phyloP scores from a whole-genome alignment of 805 yeast genomes.

The Kodamaea neixiangensis region DNA sequence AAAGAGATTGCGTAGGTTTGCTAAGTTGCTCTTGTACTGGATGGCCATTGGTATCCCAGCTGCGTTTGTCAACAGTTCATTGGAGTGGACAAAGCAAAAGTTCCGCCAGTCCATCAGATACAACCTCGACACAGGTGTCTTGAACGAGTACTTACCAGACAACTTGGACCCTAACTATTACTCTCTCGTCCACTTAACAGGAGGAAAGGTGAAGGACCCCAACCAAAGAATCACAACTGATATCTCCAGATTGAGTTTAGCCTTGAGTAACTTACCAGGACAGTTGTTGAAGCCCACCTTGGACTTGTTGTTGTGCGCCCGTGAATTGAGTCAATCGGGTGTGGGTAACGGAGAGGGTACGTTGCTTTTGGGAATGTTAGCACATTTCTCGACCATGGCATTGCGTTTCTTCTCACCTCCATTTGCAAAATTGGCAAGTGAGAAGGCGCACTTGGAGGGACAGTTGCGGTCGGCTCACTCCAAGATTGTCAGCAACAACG shows the following conservation, averaged over 20 bases:
- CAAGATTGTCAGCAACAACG: constrained; percentile 73
- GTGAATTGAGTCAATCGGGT: constrained; percentile 65
- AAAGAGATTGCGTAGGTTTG: constrained; percentile 64
- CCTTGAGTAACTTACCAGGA: constrained; percentile 74
- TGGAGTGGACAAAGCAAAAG: constrained; percentile 59
- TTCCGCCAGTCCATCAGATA: constrained; percentile 61
- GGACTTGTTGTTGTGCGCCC: constrained; percentile 78
- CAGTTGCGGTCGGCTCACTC: constrained; percentile 82
- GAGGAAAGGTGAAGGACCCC: constrained; percentile 61
- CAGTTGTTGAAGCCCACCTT: constrained; percentile 82
- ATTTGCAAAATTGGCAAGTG: constrained; percentile 76
- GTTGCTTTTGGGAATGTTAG: constrained; percentile 71
- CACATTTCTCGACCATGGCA: constrained; percentile 75
- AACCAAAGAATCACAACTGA: constrained; percentile 85
- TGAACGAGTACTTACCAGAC: constrained; percentile 72
- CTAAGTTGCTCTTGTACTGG: constrained; percentile 70
- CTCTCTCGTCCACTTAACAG: constrained; percentile 63
- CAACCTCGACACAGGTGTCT: constrained; percentile 62
- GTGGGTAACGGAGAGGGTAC: constrained; percentile 79
- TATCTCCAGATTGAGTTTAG: constrained; percentile 68
- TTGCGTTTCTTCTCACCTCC: constrained; percentile 84
- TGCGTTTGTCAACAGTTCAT: constrained; percentile 70
- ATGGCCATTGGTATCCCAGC: constrained; percentile 86
- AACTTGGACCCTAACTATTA: constrained; percentile 70
- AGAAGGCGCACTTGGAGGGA: constrained; percentile 79